Evolutionary conservation across 805 yeast genomes (phyloP).

Genomic region (Hanseniaspora jakobsenii): DNA sequence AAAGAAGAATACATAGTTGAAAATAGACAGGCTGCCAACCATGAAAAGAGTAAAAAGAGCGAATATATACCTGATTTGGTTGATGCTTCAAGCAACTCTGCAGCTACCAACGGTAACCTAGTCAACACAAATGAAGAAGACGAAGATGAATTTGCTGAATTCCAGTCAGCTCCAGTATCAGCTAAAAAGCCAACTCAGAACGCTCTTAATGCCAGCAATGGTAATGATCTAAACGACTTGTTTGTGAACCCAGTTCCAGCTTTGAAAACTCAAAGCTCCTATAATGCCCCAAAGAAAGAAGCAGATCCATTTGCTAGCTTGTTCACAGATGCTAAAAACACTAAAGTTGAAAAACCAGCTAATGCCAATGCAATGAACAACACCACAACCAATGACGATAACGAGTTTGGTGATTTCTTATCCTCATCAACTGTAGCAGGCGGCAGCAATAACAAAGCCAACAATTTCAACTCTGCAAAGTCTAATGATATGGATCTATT

Average conservation of each 20-base stretch:
- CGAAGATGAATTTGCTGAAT: slow-evolving; percentile 71
- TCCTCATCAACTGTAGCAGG: slow-evolving; percentile 18
- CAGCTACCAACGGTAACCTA: slow-evolving; percentile 14
- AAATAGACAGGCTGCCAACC: slow-evolving; percentile 31
- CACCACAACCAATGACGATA: slow-evolving; percentile 20
- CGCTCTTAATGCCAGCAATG: slow-evolving; percentile 16
- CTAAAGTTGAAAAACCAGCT: slow-evolving; percentile 20
- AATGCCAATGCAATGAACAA: neutral
- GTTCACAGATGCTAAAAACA: slow-evolving; percentile 51
- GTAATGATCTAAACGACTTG: neutral
- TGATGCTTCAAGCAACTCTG: neutral
- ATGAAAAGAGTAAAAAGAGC: slow-evolving; percentile 13
- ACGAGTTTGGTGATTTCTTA: slow-evolving; percentile 28
- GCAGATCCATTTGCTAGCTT: slow-evolving; percentile 64
- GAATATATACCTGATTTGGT: slow-evolving; percentile 4
- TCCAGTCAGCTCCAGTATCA: slow-evolving; percentile 57
- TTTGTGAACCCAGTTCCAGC: too few relatives aligned
- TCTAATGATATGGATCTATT: slow-evolving; percentile 25
- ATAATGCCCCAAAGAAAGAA: slow-evolving; percentile 25
- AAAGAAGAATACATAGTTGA: slow-evolving; percentile 32
- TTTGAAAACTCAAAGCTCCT: too few relatives aligned
- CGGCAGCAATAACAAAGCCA: slow-evolving; percentile 1
- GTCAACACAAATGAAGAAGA: slow-evolving; percentile 34
- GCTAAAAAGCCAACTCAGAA: slow-evolving; percentile 15
- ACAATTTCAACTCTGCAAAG: slow-evolving; percentile 7